Evolutionary conservation across 2,329 filamentous ascomycete genomes (phyloP).

Genomic region (Erysiphe pulchra): DNA sequence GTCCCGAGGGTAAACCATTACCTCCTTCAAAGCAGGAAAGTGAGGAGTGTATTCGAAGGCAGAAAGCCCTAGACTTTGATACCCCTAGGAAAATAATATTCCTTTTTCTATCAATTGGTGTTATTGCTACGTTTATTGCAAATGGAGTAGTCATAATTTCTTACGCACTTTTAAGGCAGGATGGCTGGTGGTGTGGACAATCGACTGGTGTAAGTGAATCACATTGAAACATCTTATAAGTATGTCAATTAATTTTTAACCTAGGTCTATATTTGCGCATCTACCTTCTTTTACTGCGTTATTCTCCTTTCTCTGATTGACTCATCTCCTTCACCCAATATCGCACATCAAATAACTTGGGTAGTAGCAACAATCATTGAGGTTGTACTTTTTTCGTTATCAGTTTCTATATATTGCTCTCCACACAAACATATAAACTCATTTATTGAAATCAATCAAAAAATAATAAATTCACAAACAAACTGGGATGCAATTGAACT

Average conservation of each 20-base stretch:
- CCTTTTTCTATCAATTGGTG: conserved; percentile 43
- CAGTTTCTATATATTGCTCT: conserved; percentile 39
- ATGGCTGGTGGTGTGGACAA: conserved; percentile 65
- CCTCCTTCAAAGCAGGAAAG: conserved; percentile 22
- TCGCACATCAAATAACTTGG: conserved; percentile 65
- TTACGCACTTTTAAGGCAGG: conserved; percentile 42
- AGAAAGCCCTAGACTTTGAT: conserved; percentile 27
- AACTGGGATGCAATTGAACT: conserved; percentile 40
- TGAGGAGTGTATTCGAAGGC: conserved; percentile 18
- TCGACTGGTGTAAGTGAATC: conserved; percentile 37
- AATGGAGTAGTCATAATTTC: conserved; percentile 48
- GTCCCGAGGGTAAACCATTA: conserved; percentile 74
- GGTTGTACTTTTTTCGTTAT: conserved; percentile 40
- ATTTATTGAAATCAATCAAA: conserved; percentile 15
- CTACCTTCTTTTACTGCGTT: conserved; percentile 69
- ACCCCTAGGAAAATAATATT: conserved; percentile 46
- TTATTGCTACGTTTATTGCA: conserved; percentile 49
- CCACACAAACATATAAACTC: conserved; percentile 32
- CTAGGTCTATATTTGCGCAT: conserved; percentile 64
- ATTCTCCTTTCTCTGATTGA: conserved; percentile 72
- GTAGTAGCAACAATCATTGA: conserved; percentile 46
- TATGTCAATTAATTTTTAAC: conserved; percentile 4
- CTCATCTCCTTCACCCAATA: conserved; percentile 53
- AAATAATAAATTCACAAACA: conserved; percentile 14
- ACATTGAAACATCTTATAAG: background rate